Evolutionary conservation across 2,329 filamentous ascomycete species (phyloP).

Genomic region (Exophiala dermatitidis): DNA sequence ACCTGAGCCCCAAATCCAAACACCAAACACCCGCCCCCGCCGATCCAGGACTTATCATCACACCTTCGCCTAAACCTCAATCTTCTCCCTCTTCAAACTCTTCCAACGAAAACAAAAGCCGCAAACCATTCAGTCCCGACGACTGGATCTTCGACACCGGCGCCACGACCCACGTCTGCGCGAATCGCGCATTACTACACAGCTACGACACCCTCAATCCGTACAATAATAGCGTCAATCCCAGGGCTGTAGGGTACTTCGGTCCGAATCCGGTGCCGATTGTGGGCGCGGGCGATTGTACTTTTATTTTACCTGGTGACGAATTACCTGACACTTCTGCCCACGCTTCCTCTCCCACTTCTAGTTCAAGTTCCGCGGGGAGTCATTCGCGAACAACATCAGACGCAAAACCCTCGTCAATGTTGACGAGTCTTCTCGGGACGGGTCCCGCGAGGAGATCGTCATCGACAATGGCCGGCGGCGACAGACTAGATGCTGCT

Average conservation of each 20-base stretch:
- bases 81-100: not conserved
- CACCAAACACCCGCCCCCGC: conserved; percentile 2
- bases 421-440: not conserved
- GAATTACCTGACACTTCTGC: too few species aligned
- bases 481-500: too few species aligned
- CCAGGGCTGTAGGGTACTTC: conserved; percentile 9
- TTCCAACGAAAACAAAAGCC: not conserved
- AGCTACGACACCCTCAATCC: conserved; percentile 11
- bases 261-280: conserved; percentile 11
- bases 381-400: too few species aligned
- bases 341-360: too few species aligned
- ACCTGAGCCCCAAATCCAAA: conserved; percentile 3
- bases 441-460: not conserved
- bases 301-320: conserved; percentile 1
- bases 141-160: conserved; percentile 21
- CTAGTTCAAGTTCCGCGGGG: too few species aligned
- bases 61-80: conserved; percentile 3
- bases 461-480: not conserved
- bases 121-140: conserved; percentile 5
- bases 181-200: conserved; percentile 11
- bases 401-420: not conserved
- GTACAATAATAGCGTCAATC: conserved; percentile 1
- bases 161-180: conserved; percentile 15
- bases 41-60: conserved; percentile 7
- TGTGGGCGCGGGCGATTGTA: conserved; percentile 13